These are phyloP conservation scores for Diaporthe sp. DNA, from an alignment of 2,329 filamentous ascomycete genomes.

Conservation along the genomic window DNA sequence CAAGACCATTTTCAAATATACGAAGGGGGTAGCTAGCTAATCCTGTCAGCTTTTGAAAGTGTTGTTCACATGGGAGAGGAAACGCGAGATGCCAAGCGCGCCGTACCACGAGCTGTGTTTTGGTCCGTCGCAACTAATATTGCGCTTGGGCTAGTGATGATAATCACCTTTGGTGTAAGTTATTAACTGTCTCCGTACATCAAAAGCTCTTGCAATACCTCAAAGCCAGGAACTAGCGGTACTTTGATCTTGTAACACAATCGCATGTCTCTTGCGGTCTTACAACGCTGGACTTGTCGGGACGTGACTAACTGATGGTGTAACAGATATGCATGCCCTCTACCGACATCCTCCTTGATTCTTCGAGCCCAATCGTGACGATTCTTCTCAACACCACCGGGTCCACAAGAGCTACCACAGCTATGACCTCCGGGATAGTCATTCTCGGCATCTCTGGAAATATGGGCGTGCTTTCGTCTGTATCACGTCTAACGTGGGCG, in stretches of 20 bases:
- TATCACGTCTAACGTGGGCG: constrained; percentile 62
- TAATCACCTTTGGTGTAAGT: constrained; percentile 56
- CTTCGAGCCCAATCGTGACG: constrained; percentile 57
- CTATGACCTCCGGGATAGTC: constrained; percentile 55
- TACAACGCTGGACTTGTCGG: neutral
- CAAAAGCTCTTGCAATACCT: neutral
- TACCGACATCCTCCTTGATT: constrained; percentile 49
- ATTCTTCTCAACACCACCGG: constrained; percentile 57
- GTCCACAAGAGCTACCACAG: constrained; percentile 56
- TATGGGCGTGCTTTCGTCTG: constrained; percentile 60
- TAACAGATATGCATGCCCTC: constrained; percentile 54
- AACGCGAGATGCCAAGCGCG: constrained; percentile 59
- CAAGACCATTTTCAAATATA: neutral
- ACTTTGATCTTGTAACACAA: no score
- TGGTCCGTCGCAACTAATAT: constrained; percentile 59
- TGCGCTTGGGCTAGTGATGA: constrained; percentile 56
- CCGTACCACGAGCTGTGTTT: constrained; percentile 61
- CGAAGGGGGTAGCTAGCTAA: neutral
- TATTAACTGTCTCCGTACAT: neutral
- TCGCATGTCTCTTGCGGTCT: no score
- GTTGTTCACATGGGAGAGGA: constrained; percentile 64
- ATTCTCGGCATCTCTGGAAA: constrained; percentile 56
- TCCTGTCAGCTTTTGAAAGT: constrained; percentile 59
- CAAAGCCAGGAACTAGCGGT: no score
- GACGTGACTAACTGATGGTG: neutral